A percentile compares a stretch with the other conserved stretches of the same genome.
Conservation (phyloP, 345 rosid genomes). For the Salix exigua region DNA sequence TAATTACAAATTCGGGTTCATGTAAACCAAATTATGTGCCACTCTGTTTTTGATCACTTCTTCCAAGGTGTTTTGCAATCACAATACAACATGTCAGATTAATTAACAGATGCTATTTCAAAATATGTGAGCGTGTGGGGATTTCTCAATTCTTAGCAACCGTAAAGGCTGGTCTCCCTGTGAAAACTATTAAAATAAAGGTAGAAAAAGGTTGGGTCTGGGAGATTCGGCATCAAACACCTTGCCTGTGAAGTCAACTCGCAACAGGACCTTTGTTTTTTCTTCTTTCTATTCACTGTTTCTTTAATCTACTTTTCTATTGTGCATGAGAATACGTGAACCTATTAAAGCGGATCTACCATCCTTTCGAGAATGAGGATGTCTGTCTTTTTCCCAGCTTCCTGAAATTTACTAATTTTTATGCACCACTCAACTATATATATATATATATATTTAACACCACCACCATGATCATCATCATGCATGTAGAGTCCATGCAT, state of each 20-base stretch:
- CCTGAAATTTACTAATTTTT: neutral
- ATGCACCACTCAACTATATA: neutral
- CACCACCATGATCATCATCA: neutral
- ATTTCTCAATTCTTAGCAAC: neutral
- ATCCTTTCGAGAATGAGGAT: constrained; percentile 20
- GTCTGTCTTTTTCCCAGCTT: constrained; percentile 33
- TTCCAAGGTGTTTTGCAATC: neutral
- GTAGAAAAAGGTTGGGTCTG: neutral
- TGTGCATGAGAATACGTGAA: constrained; percentile 39
- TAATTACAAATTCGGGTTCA: too few species aligned
- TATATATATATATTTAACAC: neutral
- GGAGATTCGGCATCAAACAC: constrained; percentile 22
- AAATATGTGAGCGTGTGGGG: neutral
- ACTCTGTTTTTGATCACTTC: neutral
- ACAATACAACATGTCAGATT: neutral
- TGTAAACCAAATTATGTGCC: neutral
- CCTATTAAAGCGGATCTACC: constrained; percentile 40
- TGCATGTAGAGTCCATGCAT: neutral
- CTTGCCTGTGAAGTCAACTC: constrained; percentile 47
- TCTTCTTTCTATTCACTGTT: neutral
- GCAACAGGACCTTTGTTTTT: constrained; percentile 11
- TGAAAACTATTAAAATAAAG: neutral
- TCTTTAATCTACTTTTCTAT: neutral
- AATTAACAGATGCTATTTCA: neutral
- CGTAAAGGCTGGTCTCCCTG: neutral